These are phyloP conservation scores for Thielaviopsis populi DNA, from an alignment of 2,329 filamentous ascomycete species.

Conservation along the genomic window DNA sequence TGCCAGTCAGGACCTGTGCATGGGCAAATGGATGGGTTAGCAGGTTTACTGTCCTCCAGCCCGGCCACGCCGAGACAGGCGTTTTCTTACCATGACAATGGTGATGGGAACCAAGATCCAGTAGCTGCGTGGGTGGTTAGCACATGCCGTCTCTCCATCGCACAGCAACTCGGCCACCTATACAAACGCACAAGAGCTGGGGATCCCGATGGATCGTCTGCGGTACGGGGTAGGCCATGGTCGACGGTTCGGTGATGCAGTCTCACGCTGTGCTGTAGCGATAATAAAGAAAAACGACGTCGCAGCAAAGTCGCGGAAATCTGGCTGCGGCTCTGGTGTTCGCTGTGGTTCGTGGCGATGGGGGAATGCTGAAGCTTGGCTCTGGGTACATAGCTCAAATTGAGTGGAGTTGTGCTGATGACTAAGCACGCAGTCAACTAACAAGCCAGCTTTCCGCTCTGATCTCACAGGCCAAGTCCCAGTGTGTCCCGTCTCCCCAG, in stretches of 20 bases:
- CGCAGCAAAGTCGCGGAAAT: neutral
- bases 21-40: neutral
- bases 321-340: neutral
- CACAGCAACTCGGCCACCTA: neutral
- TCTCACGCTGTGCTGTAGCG: neutral
- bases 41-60: neutral
- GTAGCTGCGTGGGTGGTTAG: slow-evolving; percentile 47
- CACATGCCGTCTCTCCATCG: slow-evolving; percentile 16
- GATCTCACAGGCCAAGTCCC: neutral
- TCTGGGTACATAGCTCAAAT: neutral
- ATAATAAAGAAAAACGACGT: neutral
- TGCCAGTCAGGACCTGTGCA: slow-evolving; percentile 62
- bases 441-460: slow-evolving; percentile 16
- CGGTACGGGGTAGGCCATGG: slow-evolving; percentile 18
- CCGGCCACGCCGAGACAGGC: neutral
- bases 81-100: slow-evolving; percentile 60
- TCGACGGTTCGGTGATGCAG: neutral
- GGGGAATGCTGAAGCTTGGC: neutral
- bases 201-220: slow-evolving; percentile 98
- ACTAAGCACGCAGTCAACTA: slow-evolving; percentile 14
- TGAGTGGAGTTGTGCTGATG: neutral
- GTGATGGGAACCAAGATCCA: slow-evolving; percentile 98
- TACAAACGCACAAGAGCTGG: slow-evolving; percentile 68
- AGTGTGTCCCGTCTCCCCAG: too few species aligned
- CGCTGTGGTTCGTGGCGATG: neutral